Conservation (phyloP, 805 yeast genomes). For the Babjeviella inositovora region DNA sequence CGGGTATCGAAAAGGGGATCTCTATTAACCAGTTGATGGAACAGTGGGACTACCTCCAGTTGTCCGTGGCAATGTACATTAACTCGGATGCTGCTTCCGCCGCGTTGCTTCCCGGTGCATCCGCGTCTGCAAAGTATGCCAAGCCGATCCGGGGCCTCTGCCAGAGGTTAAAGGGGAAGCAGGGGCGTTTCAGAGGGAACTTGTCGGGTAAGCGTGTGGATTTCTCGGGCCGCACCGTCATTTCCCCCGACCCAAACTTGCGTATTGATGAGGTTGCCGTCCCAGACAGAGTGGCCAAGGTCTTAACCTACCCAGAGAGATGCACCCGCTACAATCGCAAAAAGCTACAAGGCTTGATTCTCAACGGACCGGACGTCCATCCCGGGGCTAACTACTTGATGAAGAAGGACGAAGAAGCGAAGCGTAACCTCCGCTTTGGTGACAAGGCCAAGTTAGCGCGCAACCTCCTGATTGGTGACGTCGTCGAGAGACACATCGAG, state of each 20-base stretch:
- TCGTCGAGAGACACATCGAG: constrained; percentile 91
- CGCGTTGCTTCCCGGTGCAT: constrained; percentile 55
- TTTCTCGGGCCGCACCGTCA: constrained; percentile 95
- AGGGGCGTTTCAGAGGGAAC: constrained; percentile 97
- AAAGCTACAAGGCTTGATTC: constrained; percentile 57
- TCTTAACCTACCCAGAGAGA: constrained; percentile 89
- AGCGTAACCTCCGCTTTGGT: constrained; percentile 82
- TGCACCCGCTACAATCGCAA: constrained; percentile 77
- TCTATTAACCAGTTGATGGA: constrained; percentile 90
- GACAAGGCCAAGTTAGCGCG: constrained; percentile 67
- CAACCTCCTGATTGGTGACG: constrained; percentile 70
- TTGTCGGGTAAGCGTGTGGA: constrained; percentile 97
- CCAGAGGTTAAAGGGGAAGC: constrained; percentile 95
- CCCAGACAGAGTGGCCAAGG: constrained; percentile 92
- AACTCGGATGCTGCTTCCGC: constrained; percentile 89
- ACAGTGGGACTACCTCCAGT: constrained; percentile 95
- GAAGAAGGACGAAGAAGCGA: constrained; percentile 70
- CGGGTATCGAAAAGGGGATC: constrained; percentile 91
- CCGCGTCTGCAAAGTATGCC: constrained; percentile 41
- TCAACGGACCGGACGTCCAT: constrained; percentile 76
- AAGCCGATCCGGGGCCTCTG: constrained; percentile 90
- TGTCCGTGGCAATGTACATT: constrained; percentile 93
- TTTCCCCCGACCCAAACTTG: constrained; percentile 95
- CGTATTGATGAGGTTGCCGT: constrained; percentile 96
- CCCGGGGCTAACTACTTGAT: constrained; percentile 94